Evolutionary conservation across 225 moss, liverwort and hornwort genomes (phyloP), one percentile per base, ranked within the genome.

Genomic region (Rhytidiadelphus loreus): DNA sequence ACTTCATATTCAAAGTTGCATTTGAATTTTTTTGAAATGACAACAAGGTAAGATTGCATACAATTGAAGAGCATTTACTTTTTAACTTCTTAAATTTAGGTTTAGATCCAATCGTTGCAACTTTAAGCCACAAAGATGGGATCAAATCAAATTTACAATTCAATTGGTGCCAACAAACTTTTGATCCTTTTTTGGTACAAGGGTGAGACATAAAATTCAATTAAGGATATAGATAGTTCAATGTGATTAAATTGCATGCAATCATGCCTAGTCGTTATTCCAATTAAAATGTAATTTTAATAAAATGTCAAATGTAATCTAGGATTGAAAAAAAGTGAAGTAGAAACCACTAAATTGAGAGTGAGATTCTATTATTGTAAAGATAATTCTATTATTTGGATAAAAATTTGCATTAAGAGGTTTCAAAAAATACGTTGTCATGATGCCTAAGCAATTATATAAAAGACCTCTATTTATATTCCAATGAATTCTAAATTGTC

Each of bases 161-260:
- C 18, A 29, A 17, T 46, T 11, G 2, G 1, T 73, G 11, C 29
- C 46, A 46, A 73, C 3, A 72, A 72, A 72, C 11, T 18, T 46
- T 46, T 30, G 4, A 11, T 73, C 10, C 11, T 6, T 73, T 18
- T 1, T 72, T 46, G 18, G 16, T 28, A 44, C 29, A 73, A 44
- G 0, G 2, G 1, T 6, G 4, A 46, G 11, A 18, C 1, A 0
- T 46, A 29, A 44, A 73, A 29, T 4, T 72, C 5, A 16, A 72
- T 17, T 17, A 28, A 72, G 17, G 0, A 17, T 71, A 28, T 4
- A 29, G 11, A 29, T 29, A 72, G 16, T 6, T 44, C 44, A 44
- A 72, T 0, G 0, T 44, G 17, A 72, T 72, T 7, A 30, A 73
- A 73, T 18, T 73, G 11, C 18, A 46, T 29, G 11, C 73, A 68